phyloP scores from a whole-genome alignment of 495 filamentous ascomycete genomes.

The Pyrenula aspistea region DNA sequence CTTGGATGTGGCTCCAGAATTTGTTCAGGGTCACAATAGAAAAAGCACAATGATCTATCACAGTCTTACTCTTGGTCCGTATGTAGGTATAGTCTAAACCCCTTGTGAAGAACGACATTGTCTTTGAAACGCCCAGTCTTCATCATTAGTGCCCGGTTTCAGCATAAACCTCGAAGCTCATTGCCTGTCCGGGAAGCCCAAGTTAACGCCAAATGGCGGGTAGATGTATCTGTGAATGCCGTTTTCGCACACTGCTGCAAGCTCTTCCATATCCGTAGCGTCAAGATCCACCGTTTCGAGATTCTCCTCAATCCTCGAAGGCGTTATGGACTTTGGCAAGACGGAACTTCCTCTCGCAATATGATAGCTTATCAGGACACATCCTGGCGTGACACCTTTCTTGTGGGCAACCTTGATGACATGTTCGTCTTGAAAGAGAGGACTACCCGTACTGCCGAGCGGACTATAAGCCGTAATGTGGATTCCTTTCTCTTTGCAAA shows the following conservation, averaged over 20 bases:
- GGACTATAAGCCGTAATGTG: conserved; percentile 68
- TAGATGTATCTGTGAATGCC: conserved; percentile 62
- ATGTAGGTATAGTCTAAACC: too few species aligned
- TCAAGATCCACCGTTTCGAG: conserved; percentile 53
- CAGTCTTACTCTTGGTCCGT: too few species aligned
- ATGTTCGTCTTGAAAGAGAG: conserved; percentile 51
- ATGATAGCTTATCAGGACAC: conserved; percentile 80
- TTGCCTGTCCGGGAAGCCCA: conserved; percentile 65
- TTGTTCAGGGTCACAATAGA: too few species aligned
- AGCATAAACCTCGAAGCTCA: too few species aligned
- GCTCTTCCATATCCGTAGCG: not conserved
- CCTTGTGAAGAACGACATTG: too few species aligned
- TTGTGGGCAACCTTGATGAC: conserved; percentile 51
- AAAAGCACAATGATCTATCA: too few species aligned
- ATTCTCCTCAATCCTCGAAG: conserved; percentile 55
- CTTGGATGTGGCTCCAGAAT: too few species aligned
- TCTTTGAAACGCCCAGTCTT: too few species aligned
- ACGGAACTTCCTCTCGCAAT: conserved; percentile 58
- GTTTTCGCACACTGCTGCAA: conserved; percentile 24
- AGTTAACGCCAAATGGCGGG: conserved; percentile 64
- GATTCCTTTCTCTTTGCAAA: conserved; percentile 61
- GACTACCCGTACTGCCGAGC: conserved; percentile 55
- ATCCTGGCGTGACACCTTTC: conserved; percentile 59
- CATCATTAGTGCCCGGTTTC: too few species aligned
- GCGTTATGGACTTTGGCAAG: conserved; percentile 51